A percentile compares a stretch with the other conserved stretches of the same genome.
Evolutionary conservation across 768 basidiomycete species (phyloP).

Genomic region (Tricholoma saponaceum): DNA sequence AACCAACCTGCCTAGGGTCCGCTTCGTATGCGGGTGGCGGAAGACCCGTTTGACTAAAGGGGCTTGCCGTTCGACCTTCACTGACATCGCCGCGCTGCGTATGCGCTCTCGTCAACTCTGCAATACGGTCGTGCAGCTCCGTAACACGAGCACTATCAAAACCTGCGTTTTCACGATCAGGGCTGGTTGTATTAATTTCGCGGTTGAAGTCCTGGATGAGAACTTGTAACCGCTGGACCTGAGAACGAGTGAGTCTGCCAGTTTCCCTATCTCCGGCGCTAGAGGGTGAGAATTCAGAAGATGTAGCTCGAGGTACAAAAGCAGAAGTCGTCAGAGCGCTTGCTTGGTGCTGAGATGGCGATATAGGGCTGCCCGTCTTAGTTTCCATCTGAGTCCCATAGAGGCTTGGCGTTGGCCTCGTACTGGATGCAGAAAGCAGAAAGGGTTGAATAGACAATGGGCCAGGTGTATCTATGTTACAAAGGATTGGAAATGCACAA

Average conservation of each 20-base stretch:
- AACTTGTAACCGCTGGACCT: constrained; percentile 4
- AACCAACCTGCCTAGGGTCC: not conserved
- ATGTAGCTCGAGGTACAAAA: not conserved
- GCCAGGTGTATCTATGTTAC: not conserved
- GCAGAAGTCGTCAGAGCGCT: not conserved
- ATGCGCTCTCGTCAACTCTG: constrained; percentile 6
- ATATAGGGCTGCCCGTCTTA: not conserved
- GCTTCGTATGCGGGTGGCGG: not conserved
- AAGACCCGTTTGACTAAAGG: not conserved
- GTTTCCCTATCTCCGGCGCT: not conserved
- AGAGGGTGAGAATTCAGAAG: not conserved
- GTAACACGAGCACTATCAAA: constrained; percentile 1
- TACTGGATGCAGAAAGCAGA: not conserved
- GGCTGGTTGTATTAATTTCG: not conserved
- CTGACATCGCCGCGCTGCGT: not conserved
- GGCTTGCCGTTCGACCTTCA: too few species aligned
- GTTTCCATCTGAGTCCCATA: not conserved
- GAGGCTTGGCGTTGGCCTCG: too few species aligned
- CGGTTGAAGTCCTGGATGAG: constrained; percentile 3
- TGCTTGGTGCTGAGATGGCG: not conserved
- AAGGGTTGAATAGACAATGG: not conserved
- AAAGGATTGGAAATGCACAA: not conserved
- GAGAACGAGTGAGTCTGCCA: not conserved
- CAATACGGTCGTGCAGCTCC: constrained; percentile 3
- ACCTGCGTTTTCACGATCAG: not conserved